Evolutionary conservation across 2,329 filamentous ascomycete genomes (phyloP), one percentile per base, ranked within the genome.

Genomic region (Aspergillus pseudonomiae): DNA sequence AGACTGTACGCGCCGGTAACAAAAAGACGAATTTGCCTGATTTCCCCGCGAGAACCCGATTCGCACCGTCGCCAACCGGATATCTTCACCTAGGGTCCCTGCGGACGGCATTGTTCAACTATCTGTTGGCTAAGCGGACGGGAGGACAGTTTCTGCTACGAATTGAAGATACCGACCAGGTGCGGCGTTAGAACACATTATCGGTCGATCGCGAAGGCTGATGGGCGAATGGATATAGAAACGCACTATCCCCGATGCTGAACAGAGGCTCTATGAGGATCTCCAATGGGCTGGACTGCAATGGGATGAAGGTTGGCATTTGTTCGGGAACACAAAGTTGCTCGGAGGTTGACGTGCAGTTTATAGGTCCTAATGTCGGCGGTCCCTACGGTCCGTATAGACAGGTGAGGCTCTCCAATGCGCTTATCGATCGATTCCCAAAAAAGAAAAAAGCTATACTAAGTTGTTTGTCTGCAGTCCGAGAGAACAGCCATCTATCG

Each of bases 151-250:
- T 99, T 72, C 80, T 99, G 12, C 81, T 99, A 57, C 88, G 95
- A 11, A 89, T 99, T 67, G 95, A 99, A 81, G 95, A 99, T 77
- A 99, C 95, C 5, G 95, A 98, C 79, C 91, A 92, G 84, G 91
- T 93, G 79, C 69, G 84, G 57, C 32, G 21, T 39, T 24, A 21
- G 43, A 57, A 32, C 53, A 57, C 12, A 19, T 48, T 11, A 12
- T 21, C 48, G 16, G 48, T 34, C 28, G 9, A 52, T 32, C 48
- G n/a, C 26, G 48, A n/a, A 46, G 30, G 46, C 43, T 43, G 43
- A 41, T 56, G 11, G 60, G 34, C 36, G 60, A 43, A 45, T 39
- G 41, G 19, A 41, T 68, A 66, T 79, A 95, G 91, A 92, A 90
- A 80, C 88, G 95, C 64, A 89, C 94, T 10, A 88, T 98, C 4